These are phyloP conservation scores for Lactarius trivialis DNA, from an alignment of 768 basidiomycete genomes.

Conservation along the genomic window DNA sequence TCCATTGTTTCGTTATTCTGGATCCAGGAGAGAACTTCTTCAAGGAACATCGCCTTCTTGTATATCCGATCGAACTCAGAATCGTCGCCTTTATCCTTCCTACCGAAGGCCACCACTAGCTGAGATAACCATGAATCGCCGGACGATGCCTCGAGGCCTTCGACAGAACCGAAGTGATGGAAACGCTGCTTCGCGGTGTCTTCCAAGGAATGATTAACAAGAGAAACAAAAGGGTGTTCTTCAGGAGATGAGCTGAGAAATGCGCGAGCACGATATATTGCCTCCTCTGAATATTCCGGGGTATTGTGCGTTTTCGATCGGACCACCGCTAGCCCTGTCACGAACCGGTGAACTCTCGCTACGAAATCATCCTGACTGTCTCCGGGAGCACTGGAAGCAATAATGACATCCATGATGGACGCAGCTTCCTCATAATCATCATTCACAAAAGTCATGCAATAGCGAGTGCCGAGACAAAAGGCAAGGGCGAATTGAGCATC, in stretches of 20 bases:
- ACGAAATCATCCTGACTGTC: neutral
- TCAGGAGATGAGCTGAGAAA: neutral
- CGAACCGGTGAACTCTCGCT: no score
- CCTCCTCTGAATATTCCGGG: neutral
- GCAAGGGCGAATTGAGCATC: neutral
- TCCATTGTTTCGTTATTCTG: neutral
- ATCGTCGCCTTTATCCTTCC: neutral
- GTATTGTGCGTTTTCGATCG: neutral
- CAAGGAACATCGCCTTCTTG: neutral
- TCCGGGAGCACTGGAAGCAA: neutral
- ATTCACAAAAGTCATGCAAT: neutral
- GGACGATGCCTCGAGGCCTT: neutral
- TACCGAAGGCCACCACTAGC: neutral
- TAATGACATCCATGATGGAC: neutral
- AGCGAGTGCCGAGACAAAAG: neutral
- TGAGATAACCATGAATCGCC: neutral
- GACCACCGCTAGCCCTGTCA: neutral
- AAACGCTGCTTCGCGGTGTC: neutral
- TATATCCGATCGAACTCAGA: neutral
- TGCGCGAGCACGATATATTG: neutral
- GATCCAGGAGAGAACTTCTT: neutral
- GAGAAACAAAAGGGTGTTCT: no score
- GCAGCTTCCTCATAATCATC: neutral
- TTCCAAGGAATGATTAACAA: neutral
- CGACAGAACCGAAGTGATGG: neutral